Percentiles rank a stretch among this genome's conserved stretches.
Evolutionary conservation across 805 yeast species (phyloP).

Genomic region (Torulaspora quercuum): DNA sequence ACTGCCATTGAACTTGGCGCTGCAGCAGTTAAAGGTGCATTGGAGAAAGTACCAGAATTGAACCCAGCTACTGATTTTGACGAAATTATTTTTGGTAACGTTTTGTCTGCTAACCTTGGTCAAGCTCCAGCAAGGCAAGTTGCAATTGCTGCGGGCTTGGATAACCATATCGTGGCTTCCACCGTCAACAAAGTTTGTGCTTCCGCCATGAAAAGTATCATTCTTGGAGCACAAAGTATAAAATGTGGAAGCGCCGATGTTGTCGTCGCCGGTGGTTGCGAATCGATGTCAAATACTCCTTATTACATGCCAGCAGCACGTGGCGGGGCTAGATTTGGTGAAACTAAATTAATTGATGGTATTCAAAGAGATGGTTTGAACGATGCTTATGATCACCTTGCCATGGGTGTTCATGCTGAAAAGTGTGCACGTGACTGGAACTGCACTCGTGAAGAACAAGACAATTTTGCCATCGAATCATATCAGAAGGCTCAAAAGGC

Average conservation of each 20-base stretch:
- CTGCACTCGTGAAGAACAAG: conserved; percentile 82
- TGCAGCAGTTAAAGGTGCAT: conserved; percentile 85
- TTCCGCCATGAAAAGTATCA: conserved; percentile 88
- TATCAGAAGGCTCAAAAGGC: conserved; percentile 86
- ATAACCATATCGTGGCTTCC: conserved; percentile 76
- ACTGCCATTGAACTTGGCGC: conserved; percentile 85
- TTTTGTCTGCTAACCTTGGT: conserved; percentile 87
- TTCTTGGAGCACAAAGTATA: conserved; percentile 86
- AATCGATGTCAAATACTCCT: conserved; percentile 94
- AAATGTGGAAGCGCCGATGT: conserved; percentile 86
- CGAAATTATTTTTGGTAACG: conserved; percentile 91
- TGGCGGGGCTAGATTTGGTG: conserved; percentile 88
- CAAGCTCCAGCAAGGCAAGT: conserved; percentile 99
- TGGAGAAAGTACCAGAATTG: conserved; percentile 77
- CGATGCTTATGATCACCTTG: conserved; percentile 82
- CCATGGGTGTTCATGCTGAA: conserved; percentile 98
- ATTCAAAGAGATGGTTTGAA: conserved; percentile 86
- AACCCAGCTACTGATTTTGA: conserved; percentile 68
- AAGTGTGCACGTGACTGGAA: conserved; percentile 84
- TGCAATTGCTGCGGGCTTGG: conserved; percentile 83
- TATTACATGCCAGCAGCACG: conserved; percentile 86
- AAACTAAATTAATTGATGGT: conserved; percentile 75
- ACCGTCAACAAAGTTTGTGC: conserved; percentile 97
- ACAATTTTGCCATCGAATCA: conserved; percentile 77
- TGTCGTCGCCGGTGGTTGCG: conserved; percentile 96